Conservation (phyloP, 2,329 filamentous ascomycete species). For the Verticillium isaacii region DNA sequence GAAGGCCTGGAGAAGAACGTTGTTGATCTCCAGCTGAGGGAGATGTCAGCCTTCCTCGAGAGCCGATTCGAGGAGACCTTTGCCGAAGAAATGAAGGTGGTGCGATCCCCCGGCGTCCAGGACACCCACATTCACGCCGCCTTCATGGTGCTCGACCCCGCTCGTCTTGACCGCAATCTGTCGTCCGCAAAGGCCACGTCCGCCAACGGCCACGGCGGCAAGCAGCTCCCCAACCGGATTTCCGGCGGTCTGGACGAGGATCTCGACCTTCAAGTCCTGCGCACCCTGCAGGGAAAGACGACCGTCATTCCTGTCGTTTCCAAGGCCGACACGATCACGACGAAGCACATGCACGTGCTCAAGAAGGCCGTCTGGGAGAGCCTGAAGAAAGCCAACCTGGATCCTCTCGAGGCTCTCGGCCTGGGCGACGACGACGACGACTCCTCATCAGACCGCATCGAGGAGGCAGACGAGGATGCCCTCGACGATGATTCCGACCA, state of each 20-base stretch:
- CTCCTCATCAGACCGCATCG: conserved; percentile 47
- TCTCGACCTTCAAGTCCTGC: conserved; percentile 85
- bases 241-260: conserved; percentile 77
- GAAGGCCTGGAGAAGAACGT: conserved; percentile 92
- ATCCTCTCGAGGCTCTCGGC: conserved; percentile 82
- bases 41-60: conserved; percentile 89
- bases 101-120: conserved; percentile 84
- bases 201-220: conserved; percentile 47
- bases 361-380: conserved; percentile 89
- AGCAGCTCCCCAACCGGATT: conserved; percentile 38
- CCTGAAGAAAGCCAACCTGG: conserved; percentile 78
- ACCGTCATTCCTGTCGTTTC: conserved; percentile 93
- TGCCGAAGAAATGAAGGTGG: conserved; percentile 93
- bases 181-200: conserved; percentile 55
- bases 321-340: conserved; percentile 96
- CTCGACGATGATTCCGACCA: conserved; percentile 19
- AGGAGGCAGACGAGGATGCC: conserved; percentile 48
- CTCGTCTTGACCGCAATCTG: conserved; percentile 78
- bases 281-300: conserved; percentile 85
- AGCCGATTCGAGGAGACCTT: conserved; percentile 99
- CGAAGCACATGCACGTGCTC: conserved; percentile 85
- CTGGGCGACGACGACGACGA: conserved; percentile 69
- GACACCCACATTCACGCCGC: conserved; percentile 98
- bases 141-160: conserved; percentile 86
- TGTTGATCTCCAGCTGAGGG: conserved; percentile 87